These are phyloP conservation scores for Globisporangium radiosum DNA, from an alignment of 352 stramenopile species.

Conservation along the genomic window DNA sequence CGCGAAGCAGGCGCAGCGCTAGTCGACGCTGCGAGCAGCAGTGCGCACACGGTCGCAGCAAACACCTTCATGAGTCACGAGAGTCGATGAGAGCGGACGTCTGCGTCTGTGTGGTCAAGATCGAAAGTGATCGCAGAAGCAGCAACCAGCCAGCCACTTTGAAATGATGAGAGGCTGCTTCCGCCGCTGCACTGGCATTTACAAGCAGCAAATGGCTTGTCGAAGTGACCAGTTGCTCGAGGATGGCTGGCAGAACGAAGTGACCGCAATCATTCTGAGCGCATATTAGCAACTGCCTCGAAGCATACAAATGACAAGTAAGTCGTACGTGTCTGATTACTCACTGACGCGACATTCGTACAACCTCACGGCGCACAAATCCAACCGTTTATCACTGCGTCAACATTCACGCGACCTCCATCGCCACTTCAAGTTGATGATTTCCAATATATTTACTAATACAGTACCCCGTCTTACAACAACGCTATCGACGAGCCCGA, in stretches of 20 bases:
- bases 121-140: too few relatives aligned
- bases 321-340: background rate
- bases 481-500: conserved; percentile 74
- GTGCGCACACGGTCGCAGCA: background rate
- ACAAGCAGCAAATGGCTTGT: too few relatives aligned
- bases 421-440: too few relatives aligned
- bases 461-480: conserved; percentile 41
- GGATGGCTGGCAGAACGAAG: background rate
- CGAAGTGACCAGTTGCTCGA: too few relatives aligned
- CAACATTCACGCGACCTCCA: too few relatives aligned
- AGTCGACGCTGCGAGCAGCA: conserved; percentile 1
- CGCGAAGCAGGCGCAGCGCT: background rate
- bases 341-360: background rate
- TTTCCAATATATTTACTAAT: too few relatives aligned
- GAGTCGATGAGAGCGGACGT: background rate
- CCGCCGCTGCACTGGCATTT: too few relatives aligned
- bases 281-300: background rate
- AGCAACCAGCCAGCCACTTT: too few relatives aligned
- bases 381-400: too few relatives aligned
- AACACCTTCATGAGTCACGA: conserved; percentile 8
- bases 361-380: background rate
- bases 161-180: too few relatives aligned
- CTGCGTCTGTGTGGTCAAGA: background rate
- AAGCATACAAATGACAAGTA: background rate
- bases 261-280: background rate